These are phyloP conservation scores for Erythrophleum ivorense DNA, from an alignment of 331 rosid species.

Conservation along the genomic window DNA sequence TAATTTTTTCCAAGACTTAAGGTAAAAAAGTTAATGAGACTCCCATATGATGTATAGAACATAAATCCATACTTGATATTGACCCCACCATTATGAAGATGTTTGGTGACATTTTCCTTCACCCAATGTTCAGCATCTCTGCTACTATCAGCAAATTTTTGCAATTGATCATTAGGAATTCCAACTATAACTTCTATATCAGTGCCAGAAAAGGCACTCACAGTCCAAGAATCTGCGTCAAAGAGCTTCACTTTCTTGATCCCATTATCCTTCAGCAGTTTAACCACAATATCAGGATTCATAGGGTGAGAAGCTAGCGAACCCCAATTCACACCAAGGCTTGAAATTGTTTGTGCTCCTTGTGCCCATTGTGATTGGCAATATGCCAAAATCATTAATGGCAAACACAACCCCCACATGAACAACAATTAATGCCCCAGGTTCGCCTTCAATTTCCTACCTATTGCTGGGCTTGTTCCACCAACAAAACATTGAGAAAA, in stretches of 20 bases:
- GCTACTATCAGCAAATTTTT: conserved; percentile 35
- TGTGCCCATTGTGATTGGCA: conserved; percentile 29
- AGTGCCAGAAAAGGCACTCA: conserved; percentile 63
- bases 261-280: conserved; percentile 68
- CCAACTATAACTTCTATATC: conserved; percentile 76
- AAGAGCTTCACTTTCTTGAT: conserved; percentile 75
- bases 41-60: no score
- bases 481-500: no score
- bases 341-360: neutral
- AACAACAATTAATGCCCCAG: conserved; percentile 7
- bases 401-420: conserved; percentile 30
- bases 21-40: no score
- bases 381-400: conserved; percentile 27
- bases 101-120: conserved; percentile 60
- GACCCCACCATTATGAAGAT: conserved; percentile 54
- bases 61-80: conserved; percentile 57
- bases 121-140: conserved; percentile 66
- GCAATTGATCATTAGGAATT: conserved; percentile 71
- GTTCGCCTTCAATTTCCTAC: no score
- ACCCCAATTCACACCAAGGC: conserved; percentile 85
- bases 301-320: conserved; percentile 59
- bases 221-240: conserved; percentile 66
- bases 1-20: no score
- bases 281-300: conserved; percentile 55
- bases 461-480: no score